Conservation (phyloP, 2,329 filamentous ascomycete species). For the Neophaeococcomyces aloes region DNA sequence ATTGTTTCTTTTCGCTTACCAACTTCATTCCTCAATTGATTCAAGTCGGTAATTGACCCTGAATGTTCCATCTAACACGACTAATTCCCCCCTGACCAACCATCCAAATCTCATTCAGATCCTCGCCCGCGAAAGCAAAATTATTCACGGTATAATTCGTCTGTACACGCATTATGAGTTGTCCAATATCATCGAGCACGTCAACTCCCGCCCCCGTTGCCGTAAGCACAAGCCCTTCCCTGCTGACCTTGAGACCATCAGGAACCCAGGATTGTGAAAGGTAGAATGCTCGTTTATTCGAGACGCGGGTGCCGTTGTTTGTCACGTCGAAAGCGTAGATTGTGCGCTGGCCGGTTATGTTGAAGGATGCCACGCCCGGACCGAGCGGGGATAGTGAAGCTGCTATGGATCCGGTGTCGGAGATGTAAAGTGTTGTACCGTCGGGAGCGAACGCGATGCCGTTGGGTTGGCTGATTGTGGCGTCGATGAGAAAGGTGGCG, state of each 20-base stretch:
- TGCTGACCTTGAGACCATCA: conserved; percentile 35
- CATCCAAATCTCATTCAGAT: conserved; percentile 32
- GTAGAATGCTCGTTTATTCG: conserved; percentile 33
- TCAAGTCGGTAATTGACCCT: conserved; percentile 24
- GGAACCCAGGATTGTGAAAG: conserved; percentile 31
- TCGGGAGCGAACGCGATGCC: conserved; percentile 35
- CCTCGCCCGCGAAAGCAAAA: conserved; percentile 33
- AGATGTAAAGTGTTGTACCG: conserved; percentile 31
- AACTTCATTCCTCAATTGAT: not conserved
- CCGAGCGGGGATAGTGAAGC: conserved; percentile 24
- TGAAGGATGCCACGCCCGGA: conserved; percentile 15
- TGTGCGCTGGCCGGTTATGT: conserved; percentile 13
- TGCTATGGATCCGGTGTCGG: conserved; percentile 29
- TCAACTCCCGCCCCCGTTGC: conserved; percentile 33
- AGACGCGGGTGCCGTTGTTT: conserved; percentile 26
- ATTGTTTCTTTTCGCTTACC: too few species aligned
- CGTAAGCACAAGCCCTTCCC: conserved; percentile 33
- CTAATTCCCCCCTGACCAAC: conserved; percentile 31
- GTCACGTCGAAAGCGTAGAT: conserved; percentile 32
- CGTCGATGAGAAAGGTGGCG: conserved; percentile 29
- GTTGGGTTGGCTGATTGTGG: conserved; percentile 33
- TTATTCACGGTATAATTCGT: conserved; percentile 38
- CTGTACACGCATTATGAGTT: conserved; percentile 31
- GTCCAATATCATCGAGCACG: conserved; percentile 30
- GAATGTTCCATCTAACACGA: conserved; percentile 30